Percentiles rank a stretch among this genome's conserved stretches.
phyloP scores from a whole-genome alignment of 345 rosid species.

The Theobroma cacao region DNA sequence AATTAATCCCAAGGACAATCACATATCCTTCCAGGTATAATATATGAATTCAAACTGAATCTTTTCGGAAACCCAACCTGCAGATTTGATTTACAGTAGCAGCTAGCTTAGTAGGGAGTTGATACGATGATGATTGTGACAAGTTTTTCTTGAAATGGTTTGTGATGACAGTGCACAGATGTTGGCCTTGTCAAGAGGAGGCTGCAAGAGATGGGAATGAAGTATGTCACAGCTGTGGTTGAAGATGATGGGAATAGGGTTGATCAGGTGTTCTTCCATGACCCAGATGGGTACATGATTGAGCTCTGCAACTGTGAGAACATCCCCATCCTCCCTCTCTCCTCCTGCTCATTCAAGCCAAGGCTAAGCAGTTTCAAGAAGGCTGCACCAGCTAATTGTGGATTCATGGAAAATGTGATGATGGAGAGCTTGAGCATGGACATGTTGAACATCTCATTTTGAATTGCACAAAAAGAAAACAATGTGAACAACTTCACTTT shows the following conservation, averaged over 20 bases:
- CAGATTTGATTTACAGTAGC: not conserved
- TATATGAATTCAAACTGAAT: not conserved
- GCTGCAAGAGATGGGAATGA: constrained; percentile 46
- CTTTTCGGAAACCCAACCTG: not conserved
- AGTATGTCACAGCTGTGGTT: constrained; percentile 45
- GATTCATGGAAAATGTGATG: constrained; percentile 51
- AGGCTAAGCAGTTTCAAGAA: constrained; percentile 29
- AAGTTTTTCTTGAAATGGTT: not conserved
- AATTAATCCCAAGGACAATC: constrained; percentile 61
- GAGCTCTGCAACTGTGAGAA: constrained; percentile 60
- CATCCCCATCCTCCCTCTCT: constrained; percentile 45
- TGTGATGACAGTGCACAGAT: constrained; percentile 39
- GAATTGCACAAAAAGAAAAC: constrained; percentile 21
- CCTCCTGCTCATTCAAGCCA: constrained; percentile 37
- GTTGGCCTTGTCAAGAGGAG: constrained; percentile 47
- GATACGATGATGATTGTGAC: not conserved
- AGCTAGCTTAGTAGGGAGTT: not conserved
- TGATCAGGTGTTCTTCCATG: constrained; percentile 61
- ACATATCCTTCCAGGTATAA: constrained; percentile 53
- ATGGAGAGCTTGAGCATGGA: constrained; percentile 66
- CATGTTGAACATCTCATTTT: constrained; percentile 49
- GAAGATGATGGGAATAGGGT: constrained; percentile 47
- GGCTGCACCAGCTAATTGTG: constrained; percentile 32
- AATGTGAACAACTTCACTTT: not conserved
- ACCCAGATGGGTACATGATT: constrained; percentile 66